phyloP scores from a whole-genome alignment of 306 rosid species.

The Luffa aegyptiaca region DNA sequence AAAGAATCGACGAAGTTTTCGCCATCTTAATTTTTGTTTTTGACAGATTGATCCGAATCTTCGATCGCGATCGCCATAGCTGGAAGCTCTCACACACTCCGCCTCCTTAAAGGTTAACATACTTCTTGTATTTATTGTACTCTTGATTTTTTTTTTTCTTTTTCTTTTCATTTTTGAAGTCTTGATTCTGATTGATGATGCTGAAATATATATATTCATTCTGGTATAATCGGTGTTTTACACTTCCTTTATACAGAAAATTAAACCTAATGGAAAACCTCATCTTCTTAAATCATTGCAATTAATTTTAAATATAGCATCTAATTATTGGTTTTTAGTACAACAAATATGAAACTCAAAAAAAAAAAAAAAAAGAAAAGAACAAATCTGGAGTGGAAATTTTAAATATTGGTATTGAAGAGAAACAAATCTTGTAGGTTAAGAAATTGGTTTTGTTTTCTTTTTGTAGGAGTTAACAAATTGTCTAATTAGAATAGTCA shows the following conservation, averaged over 20 bases:
- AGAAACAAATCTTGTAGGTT: too few species aligned
- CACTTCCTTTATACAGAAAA: not conserved
- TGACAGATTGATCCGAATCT: not conserved
- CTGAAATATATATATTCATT: not conserved
- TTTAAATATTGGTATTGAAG: too few species aligned
- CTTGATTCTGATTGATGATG: not conserved
- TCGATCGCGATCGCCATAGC: not conserved
- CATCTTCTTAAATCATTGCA: not conserved
- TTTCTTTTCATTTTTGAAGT: not conserved
- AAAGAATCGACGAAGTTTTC: not conserved
- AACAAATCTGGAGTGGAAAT: too few species aligned
- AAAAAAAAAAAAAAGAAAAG: too few species aligned
- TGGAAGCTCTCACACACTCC: not conserved
- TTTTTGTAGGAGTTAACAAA: too few species aligned
- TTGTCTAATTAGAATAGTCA: too few species aligned
- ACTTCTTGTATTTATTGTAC: not conserved
- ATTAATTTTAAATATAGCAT: not conserved
- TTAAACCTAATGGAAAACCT: not conserved
- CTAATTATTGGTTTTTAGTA: too few species aligned
- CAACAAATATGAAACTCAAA: too few species aligned
- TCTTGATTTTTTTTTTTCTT: not conserved
- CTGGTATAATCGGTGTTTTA: not conserved
- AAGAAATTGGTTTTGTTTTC: too few species aligned
- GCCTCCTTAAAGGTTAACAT: not conserved
- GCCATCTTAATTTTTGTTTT: not conserved